Evolutionary conservation across 352 stramenopile genomes (phyloP).

Genomic region (Phytophthora fragariaefolia): DNA sequence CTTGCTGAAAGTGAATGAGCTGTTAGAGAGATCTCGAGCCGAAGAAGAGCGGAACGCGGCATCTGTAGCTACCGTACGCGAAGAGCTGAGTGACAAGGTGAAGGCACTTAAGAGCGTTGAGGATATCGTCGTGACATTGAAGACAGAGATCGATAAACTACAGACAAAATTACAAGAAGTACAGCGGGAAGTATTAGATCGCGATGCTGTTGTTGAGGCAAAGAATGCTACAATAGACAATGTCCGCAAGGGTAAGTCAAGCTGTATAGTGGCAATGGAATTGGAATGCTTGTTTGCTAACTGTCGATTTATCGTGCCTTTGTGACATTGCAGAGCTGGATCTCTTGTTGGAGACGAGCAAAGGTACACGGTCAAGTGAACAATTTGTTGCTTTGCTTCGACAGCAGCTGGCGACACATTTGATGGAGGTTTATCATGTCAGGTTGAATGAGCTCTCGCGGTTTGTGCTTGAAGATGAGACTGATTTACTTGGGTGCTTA

Average conservation of each 20-base stretch:
- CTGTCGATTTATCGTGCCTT: background rate
- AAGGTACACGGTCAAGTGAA: conserved; percentile 31
- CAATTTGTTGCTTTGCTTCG: conserved; percentile 45
- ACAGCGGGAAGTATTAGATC: conserved; percentile 30
- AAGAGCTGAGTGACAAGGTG: conserved; percentile 19
- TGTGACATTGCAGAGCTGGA: conserved; percentile 35
- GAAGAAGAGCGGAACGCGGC: conserved; percentile 22
- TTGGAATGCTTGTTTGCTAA: background rate
- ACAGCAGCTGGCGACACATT: conserved; percentile 59
- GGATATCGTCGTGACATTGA: conserved; percentile 4
- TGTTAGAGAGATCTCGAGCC: conserved; percentile 21
- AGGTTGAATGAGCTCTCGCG: conserved; percentile 25
- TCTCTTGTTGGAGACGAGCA: conserved; percentile 32
- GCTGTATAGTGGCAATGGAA: background rate
- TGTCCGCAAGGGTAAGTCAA: conserved; percentile 50
- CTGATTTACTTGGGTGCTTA: conserved; percentile 46
- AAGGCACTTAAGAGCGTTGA: conserved; percentile 10
- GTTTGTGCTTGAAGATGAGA: conserved; percentile 40
- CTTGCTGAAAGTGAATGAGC: conserved; percentile 32
- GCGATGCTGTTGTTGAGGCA: conserved; percentile 35
- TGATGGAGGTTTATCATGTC: conserved; percentile 52
- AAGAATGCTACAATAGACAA: conserved; percentile 60
- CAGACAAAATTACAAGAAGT: conserved; percentile 23
- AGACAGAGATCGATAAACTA: conserved; percentile 15
- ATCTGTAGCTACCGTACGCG: conserved; percentile 3